Percentiles rank a stretch among this genome's conserved stretches.
Conservation (phyloP, 768 basidiomycete species). For the Plicaturopsis crispa region DNA sequence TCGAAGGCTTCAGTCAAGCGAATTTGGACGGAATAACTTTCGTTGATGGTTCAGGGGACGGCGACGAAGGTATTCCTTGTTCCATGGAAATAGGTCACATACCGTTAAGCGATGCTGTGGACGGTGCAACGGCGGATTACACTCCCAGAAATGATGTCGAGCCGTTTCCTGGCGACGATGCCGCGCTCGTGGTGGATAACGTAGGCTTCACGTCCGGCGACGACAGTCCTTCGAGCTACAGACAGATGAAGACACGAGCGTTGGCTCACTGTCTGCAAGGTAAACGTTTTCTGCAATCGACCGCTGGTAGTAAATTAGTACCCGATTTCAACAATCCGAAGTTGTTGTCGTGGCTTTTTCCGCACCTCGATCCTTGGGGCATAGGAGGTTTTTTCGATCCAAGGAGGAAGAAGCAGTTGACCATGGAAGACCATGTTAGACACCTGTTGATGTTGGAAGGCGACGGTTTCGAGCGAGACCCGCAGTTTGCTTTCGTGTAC, state of each 20-base stretch:
- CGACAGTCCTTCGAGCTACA: conserved; percentile 4
- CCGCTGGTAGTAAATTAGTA: background rate
- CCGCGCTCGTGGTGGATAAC: conserved; percentile 11
- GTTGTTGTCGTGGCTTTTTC: conserved; percentile 8
- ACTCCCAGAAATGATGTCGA: background rate
- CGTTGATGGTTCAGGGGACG: background rate
- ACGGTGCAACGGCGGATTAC: background rate
- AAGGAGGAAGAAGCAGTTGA: background rate
- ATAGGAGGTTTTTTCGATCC: conserved; percentile 5
- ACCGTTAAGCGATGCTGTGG: background rate
- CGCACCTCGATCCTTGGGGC: conserved; percentile 10
- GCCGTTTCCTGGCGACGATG: background rate
- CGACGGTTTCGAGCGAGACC: background rate
- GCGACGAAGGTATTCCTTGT: conserved; percentile 4
- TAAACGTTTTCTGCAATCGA: background rate
- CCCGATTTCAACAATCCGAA: conserved; percentile 7
- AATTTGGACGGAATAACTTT: conserved; percentile 4
- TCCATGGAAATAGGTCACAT: background rate
- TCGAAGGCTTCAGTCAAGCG: background rate
- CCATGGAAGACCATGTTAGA: background rate
- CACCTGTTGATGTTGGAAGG: background rate
- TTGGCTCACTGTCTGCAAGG: conserved; percentile 2
- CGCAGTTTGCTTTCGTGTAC: conserved; percentile 11
- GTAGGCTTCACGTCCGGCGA: conserved; percentile 12
- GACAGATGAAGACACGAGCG: conserved; percentile 5